Percentiles rank a stretch among this genome's conserved stretches.
phyloP scores from a whole-genome alignment of 1,284 basidiomycete species.

The Singerocomus inundabilis region DNA sequence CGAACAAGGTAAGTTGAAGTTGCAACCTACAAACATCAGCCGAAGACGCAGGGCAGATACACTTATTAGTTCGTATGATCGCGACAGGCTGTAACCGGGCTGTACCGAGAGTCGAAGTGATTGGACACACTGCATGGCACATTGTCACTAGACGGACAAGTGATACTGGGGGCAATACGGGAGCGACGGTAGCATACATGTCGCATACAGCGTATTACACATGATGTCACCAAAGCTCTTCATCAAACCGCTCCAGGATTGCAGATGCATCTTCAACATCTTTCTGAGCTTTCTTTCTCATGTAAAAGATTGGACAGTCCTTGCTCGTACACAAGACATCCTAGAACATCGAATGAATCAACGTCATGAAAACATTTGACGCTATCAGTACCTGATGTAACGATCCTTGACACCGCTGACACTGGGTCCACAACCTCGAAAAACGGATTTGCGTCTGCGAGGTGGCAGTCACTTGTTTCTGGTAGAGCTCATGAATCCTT shows the following conservation, averaged over 20 bases:
- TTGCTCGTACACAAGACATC: slow-evolving; percentile 96
- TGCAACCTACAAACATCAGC: no score
- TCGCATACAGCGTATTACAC: background rate
- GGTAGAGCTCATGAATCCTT: slow-evolving; percentile 83
- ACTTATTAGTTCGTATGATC: no score
- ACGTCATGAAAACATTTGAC: background rate
- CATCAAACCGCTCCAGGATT: slow-evolving; percentile 81
- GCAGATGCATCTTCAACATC: slow-evolving; percentile 84
- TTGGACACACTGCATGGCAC: no score
- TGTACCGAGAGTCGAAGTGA: no score
- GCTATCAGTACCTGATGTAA: slow-evolving; percentile 73
- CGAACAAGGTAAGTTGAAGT: no score
- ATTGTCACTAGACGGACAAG: no score
- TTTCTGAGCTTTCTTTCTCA: slow-evolving; percentile 95
- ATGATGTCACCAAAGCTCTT: slow-evolving; percentile 55
- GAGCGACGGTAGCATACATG: background rate
- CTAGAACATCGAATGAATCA: slow-evolving; percentile 38
- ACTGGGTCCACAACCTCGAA: slow-evolving; percentile 94
- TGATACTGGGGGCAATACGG: no score
- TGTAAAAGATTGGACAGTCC: slow-evolving; percentile 98
- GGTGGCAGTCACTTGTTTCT: slow-evolving; percentile 77
- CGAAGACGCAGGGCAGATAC: no score
- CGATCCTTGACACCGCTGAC: slow-evolving; percentile 94
- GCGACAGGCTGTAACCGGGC: no score
- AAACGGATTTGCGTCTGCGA: slow-evolving; percentile 87